These are phyloP conservation scores for Eucalyptus coolabah DNA, from an alignment of 345 rosid species.

Conservation along the genomic window DNA sequence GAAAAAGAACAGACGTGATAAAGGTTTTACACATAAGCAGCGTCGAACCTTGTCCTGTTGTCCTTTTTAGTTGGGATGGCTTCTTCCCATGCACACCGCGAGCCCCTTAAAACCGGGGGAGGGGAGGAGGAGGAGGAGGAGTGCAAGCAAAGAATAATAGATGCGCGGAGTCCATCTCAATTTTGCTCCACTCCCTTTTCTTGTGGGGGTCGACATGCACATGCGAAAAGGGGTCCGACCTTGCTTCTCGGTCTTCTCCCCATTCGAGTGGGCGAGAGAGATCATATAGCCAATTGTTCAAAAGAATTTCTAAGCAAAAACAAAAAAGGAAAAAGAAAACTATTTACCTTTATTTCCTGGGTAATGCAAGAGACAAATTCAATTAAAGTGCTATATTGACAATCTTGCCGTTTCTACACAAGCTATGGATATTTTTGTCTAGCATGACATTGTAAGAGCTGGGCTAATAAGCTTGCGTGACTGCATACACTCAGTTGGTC, in stretches of 20 bases:
- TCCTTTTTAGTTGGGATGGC: background rate
- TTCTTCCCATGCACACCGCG: background rate
- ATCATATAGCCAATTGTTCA: background rate
- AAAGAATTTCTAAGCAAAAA: background rate
- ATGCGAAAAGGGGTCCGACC: background rate
- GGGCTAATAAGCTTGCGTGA: fast-evolving
- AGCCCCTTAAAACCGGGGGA: background rate
- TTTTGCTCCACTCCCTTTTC: background rate
- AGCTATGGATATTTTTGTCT: background rate
- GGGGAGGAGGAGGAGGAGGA: background rate
- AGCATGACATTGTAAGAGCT: background rate
- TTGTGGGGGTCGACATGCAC: background rate
- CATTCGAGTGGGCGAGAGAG: background rate
- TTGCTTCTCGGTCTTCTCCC: background rate
- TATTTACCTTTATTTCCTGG: background rate
- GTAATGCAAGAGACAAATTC: background rate
- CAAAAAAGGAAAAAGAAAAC: background rate
- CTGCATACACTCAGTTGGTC: background rate
- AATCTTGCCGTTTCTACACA: background rate
- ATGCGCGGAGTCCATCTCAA: background rate
- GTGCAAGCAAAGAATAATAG: background rate
- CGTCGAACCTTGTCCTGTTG: background rate
- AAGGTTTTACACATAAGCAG: background rate
- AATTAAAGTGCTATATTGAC: background rate
- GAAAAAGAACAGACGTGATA: background rate